Evolutionary conservation across 2,329 filamentous ascomycete species (phyloP), one percentile per base, ranked within the genome.

Genomic region (Hortaea sp.): DNA sequence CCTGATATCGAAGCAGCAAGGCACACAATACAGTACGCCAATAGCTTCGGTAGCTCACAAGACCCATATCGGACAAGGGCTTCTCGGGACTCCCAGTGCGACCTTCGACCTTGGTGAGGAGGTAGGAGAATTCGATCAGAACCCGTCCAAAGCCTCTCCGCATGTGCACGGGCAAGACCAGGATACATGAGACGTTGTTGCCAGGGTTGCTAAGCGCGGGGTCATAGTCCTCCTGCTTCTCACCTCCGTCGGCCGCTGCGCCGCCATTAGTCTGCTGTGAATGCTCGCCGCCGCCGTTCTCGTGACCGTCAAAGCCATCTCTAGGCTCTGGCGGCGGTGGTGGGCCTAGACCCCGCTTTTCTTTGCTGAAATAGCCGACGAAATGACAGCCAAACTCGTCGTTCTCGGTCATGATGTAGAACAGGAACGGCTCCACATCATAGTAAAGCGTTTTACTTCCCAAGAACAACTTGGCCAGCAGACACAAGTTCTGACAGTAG

Each of bases 341-440:
- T 32, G 59, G 56, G 3, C 57, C 57, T 39, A 57, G 59, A 7
- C 62, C 62, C 39, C 94, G 78, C 69, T 98, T 98, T 69, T 98
- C 92, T 65, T 98, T 98, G 43, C 92, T 97, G 60, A 98, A 98
- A 63, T 98, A 98, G n/a, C 92, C 92, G 28, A 97, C 90, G 56
- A 98, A 92, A 63, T 95, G 92, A 62, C 92, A 95, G 12, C 90
- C 90, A 12, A 84, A 78, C 46, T 92, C 84, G 60, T 95, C 86
- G 57, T 89, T 90, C 58, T 95, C 92, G 54, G 88, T 94, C 70
- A 97, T 86, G 57, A 95, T 89, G 64, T 97, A 97, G 70, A 97
- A 97, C 5, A 97, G 68, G 64, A 97, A 97, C 0, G 90, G 92
- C 56, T 97, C 90, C 1, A 97, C 90, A 59, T 97, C 90, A 68